Evolutionary conservation across 1,284 basidiomycete genomes (phyloP), one percentile per base, ranked within the genome.

Genomic region (Neonothopanus nambi): DNA sequence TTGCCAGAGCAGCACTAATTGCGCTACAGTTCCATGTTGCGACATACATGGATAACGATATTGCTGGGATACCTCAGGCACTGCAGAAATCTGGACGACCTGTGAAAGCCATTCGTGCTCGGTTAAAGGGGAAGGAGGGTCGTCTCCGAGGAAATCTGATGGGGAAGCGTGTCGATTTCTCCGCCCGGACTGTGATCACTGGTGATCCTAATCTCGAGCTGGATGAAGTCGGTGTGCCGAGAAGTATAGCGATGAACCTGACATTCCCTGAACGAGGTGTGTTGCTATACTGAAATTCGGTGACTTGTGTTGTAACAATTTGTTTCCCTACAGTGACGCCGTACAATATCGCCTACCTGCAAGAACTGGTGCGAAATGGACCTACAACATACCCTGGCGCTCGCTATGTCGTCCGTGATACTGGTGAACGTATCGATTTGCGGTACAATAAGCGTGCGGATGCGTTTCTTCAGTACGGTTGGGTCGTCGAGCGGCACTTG

Each of bases 11-110:
- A 46, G 56, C 36, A 52, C 53, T 39, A 43, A 57, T 52, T 37
- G 23, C 42, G 39, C 55, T 30, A 3, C 57, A 95, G 87, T 99
- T 96, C 71, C 97, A 99, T 68, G 94, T 97, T 57, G 97, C 96
- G 6, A 99, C 97, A 0, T 99, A 99, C 69, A 99, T 99, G 96
- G 97, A 99, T 70, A 99, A 99, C 69, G 95, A 99, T 69, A 96
- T 99, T 60, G 95, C 97, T 28, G 97, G 97, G 54, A 94, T 98
- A 39, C 97, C 97, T 0, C 95, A 98, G 68, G 95, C 96, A 1
- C 74, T 98, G 65, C 97, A 99, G 68, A 99, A 99, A 71, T 97
- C 94, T 28, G 97, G 97, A 33, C 85, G 97, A 57, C 96, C 97
- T 7, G 91, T 99, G 61, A 99, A 99, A 74, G 96, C 97, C 37